Evolutionary conservation across 192 early-diverging fungal species (phyloP).

Genomic region (Backusella circina): DNA sequence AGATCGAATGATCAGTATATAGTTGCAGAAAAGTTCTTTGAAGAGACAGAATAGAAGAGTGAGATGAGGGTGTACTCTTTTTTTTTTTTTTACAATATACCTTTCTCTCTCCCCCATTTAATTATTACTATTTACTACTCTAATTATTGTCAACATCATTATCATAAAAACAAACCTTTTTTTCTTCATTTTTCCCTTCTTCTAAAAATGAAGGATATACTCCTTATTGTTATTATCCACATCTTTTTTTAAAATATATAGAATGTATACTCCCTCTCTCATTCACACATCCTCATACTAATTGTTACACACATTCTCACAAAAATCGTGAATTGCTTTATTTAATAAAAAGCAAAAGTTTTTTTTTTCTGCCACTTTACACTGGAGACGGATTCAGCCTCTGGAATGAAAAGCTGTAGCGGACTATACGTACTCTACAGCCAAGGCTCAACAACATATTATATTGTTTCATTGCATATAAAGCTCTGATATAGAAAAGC

Average conservation of each 20-base stretch:
- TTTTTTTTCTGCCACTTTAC: too few species aligned
- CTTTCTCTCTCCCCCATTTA: too few species aligned
- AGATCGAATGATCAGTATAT: constrained; percentile 37
- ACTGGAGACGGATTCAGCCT: too few species aligned
- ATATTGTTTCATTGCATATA: too few species aligned
- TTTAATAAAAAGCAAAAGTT: too few species aligned
- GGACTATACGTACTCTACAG: too few species aligned
- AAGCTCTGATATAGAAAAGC: too few species aligned
- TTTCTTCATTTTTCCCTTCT: too few species aligned
- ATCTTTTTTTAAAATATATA: not conserved
- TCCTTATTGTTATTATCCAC: not conserved
- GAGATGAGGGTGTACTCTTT: not conserved
- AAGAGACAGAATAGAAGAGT: not conserved
- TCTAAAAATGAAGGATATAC: not conserved
- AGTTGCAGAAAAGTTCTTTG: constrained; percentile 41
- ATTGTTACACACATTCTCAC: not conserved
- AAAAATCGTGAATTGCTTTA: not conserved
- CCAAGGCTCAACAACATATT: too few species aligned
- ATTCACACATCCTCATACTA: not conserved
- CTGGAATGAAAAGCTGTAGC: too few species aligned
- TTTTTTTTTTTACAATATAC: not conserved
- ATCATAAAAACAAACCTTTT: not conserved
- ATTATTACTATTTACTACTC: not conserved
- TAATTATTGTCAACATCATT: not conserved
- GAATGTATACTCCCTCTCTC: not conserved